Conservation (phyloP, 1,284 basidiomycete genomes). For the Sporisorium scitamineum region DNA sequence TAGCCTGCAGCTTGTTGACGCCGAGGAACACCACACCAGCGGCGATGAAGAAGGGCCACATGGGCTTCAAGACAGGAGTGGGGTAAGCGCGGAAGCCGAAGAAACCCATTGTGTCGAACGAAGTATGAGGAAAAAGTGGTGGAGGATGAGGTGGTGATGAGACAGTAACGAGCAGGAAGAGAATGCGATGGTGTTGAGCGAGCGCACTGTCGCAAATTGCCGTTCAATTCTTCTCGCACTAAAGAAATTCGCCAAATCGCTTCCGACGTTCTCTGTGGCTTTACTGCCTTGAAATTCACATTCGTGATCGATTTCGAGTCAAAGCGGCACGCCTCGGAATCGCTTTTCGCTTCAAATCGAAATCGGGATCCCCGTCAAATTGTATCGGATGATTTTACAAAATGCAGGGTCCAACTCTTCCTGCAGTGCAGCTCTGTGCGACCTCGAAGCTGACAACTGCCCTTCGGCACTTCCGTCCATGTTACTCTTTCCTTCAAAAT, state of each 20-base stretch:
- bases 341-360: background rate
- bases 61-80: conserved; percentile 65
- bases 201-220: background rate
- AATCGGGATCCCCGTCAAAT: background rate
- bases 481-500: background rate
- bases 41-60: conserved; percentile 66
- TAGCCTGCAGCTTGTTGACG: conserved; percentile 63
- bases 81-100: conserved; percentile 67
- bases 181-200: conserved; percentile 29
- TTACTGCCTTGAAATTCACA: conserved; percentile 1
- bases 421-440: no score
- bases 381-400: background rate
- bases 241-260: conserved; percentile 16
- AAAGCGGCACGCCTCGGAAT: conserved; percentile 26
- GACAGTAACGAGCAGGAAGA: background rate
- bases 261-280: conserved; percentile 9
- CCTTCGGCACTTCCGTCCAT: conserved; percentile 9
- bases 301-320: conserved; percentile 29
- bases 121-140: background rate
- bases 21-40: conserved; percentile 63
- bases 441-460: background rate
- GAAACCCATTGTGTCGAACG: conserved; percentile 58
- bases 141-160: conserved; percentile 9
- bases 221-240: conserved; percentile 30
- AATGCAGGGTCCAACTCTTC: conserved; percentile 23